These are phyloP conservation scores for Geotrichum cucujoidarum DNA, from an alignment of 1,139 yeast genomes.

Conservation along the genomic window DNA sequence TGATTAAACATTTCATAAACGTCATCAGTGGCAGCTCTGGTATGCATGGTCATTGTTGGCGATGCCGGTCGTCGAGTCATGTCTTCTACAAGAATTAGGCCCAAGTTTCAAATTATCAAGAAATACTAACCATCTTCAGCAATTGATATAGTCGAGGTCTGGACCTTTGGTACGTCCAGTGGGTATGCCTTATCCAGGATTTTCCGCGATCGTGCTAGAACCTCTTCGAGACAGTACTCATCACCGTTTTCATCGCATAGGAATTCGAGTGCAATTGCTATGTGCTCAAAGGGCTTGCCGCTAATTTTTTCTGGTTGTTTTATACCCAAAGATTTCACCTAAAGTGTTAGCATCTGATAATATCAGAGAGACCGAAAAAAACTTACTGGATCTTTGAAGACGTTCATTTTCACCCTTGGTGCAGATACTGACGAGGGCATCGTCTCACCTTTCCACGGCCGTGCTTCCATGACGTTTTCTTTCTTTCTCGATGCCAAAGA, in stretches of 20 bases:
- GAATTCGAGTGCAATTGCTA: constrained; percentile 48
- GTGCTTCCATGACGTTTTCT: constrained; percentile 57
- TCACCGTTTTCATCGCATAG: constrained; percentile 44
- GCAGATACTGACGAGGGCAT: constrained; percentile 39
- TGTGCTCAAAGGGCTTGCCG: constrained; percentile 54
- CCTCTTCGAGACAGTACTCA: constrained; percentile 57
- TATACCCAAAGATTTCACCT: not conserved
- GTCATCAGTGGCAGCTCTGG: constrained; percentile 72
- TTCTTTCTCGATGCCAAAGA: constrained; percentile 50
- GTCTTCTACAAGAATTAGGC: too few species aligned
- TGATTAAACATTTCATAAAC: constrained; percentile 72
- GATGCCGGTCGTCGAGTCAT: constrained; percentile 34
- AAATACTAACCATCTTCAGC: constrained; percentile 24
- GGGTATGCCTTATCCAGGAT: constrained; percentile 25
- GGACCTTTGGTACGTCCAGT: constrained; percentile 5
- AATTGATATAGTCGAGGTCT: constrained; percentile 25
- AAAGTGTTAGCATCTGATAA: constrained; percentile 1
- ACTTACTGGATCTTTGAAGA: constrained; percentile 41
- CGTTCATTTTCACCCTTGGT: constrained; percentile 32
- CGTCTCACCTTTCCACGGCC: constrained; percentile 66
- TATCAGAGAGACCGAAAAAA: not conserved
- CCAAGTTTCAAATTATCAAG: too few species aligned
- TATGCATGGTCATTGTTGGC: constrained; percentile 75
- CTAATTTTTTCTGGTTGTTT: constrained; percentile 20
- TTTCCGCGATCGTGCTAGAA: constrained; percentile 48